Conservation (phyloP, 2,329 filamentous ascomycete species). For the Coniosporium tulheliwenetii region DNA sequence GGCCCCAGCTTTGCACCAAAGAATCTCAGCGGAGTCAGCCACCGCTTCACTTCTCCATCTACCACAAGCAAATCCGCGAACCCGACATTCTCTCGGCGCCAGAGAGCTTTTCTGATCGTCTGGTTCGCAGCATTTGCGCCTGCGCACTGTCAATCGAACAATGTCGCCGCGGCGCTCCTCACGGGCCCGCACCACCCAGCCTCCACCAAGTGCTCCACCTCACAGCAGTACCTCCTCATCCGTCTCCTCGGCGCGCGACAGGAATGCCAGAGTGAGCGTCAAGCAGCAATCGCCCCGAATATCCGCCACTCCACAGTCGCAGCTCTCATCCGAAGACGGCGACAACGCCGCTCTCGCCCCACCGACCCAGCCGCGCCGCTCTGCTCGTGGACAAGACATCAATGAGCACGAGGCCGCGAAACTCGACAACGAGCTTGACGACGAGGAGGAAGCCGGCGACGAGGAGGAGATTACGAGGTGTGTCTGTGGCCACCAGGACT, state of each 20-base stretch:
- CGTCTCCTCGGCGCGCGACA: slow-evolving; percentile 58
- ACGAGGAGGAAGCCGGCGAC: slow-evolving; percentile 45
- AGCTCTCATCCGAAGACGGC: slow-evolving; percentile 51
- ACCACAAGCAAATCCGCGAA: too few relatives aligned
- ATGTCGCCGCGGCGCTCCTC: slow-evolving; percentile 56
- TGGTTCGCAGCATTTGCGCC: too few relatives aligned
- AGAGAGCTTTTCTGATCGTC: too few relatives aligned
- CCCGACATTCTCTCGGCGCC: too few relatives aligned
- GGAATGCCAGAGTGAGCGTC: slow-evolving; percentile 54
- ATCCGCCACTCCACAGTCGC: slow-evolving; percentile 56
- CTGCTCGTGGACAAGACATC: slow-evolving; percentile 61
- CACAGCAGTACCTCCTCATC: slow-evolving; percentile 64
- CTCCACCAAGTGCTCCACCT: slow-evolving; percentile 50
- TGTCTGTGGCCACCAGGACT: slow-evolving; percentile 87
- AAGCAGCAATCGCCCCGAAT: slow-evolving; percentile 62
- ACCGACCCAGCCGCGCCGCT: slow-evolving; percentile 55
- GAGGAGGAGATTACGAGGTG: slow-evolving; percentile 91
- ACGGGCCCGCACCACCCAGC: slow-evolving; percentile 68
- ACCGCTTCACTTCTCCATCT: too few relatives aligned
- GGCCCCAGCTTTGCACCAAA: too few relatives aligned
- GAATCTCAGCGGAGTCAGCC: too few relatives aligned
- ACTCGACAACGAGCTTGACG: slow-evolving; percentile 24
- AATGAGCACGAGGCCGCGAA: slow-evolving; percentile 31
- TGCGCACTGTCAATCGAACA: too few relatives aligned
- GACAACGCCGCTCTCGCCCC: slow-evolving; percentile 44